Conservation (phyloP, 768 basidiomycete species). For the Termitomyces sp. region DNA sequence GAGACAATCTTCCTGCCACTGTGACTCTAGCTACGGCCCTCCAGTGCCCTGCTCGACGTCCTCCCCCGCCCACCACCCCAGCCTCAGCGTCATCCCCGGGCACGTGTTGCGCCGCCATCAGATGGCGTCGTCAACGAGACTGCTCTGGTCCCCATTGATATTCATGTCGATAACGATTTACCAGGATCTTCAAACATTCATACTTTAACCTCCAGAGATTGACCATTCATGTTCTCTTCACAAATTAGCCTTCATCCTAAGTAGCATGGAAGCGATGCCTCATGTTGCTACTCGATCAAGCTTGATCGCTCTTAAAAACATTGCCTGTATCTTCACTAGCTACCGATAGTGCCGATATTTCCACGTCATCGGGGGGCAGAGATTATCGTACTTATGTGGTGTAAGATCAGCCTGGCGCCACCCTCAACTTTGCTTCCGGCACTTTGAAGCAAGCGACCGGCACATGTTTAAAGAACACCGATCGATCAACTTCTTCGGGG, state of each 20-base stretch:
- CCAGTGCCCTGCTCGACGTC: background rate
- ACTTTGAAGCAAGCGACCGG: background rate
- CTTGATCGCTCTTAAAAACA: background rate
- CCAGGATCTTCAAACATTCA: slow-evolving; percentile 10
- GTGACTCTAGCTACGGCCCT: background rate
- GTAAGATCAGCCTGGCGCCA: background rate
- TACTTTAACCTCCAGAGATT: background rate
- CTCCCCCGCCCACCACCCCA: background rate
- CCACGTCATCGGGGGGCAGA: background rate
- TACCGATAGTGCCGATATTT: background rate
- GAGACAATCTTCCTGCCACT: background rate
- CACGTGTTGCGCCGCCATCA: slow-evolving; percentile 10
- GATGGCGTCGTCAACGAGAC: slow-evolving; percentile 11
- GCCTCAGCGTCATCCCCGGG: background rate
- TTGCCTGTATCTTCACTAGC: background rate
- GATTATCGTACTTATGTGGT: background rate
- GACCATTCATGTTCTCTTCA: background rate
- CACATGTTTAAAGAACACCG: background rate
- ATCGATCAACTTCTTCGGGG: slow-evolving; percentile 2
- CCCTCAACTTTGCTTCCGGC: background rate
- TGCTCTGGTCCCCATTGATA: slow-evolving; percentile 1
- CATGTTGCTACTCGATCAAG: slow-evolving; percentile 12
- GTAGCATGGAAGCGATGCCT: slow-evolving; percentile 10
- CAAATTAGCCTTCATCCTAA: background rate
- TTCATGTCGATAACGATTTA: slow-evolving; percentile 17